Conservation (phyloP, 805 yeast species). For the Saturnispora bothae region DNA sequence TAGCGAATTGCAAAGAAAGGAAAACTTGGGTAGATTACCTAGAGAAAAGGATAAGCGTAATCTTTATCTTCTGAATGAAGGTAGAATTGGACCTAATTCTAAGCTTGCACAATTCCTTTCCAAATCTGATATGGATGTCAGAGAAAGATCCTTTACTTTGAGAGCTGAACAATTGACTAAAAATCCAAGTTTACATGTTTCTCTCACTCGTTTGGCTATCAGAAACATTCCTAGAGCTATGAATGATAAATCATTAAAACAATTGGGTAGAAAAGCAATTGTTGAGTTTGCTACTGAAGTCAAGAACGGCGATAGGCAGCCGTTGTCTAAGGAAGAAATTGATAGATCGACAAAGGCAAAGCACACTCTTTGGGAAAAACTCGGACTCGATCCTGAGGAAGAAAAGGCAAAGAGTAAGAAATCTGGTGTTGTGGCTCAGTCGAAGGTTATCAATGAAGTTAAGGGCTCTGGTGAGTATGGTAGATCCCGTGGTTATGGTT, state of each 20-base stretch:
- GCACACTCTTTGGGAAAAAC: constrained; percentile 24
- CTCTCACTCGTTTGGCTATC: constrained; percentile 90
- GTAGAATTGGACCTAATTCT: constrained; percentile 74
- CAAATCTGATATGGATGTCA: constrained; percentile 66
- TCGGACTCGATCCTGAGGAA: constrained; percentile 31
- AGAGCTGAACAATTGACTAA: constrained; percentile 85
- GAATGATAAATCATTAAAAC: constrained; percentile 81
- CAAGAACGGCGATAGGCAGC: constrained; percentile 61
- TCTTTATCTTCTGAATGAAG: constrained; percentile 82
- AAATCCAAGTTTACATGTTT: constrained; percentile 83
- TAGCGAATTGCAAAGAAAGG: constrained; percentile 63
- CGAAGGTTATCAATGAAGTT: constrained; percentile 86
- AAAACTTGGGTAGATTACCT: constrained; percentile 68
- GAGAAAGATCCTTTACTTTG: constrained; percentile 78
- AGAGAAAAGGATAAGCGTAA: constrained; percentile 77
- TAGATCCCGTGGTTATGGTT: constrained; percentile 94
- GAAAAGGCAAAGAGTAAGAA: constrained; percentile 53
- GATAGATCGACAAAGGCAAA: constrained; percentile 68
- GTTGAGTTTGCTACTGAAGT: constrained; percentile 92
- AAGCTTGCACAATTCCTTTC: constrained; percentile 63
- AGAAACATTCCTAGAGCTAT: constrained; percentile 89
- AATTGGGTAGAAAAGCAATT: constrained; percentile 87
- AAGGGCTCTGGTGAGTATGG: constrained; percentile 83
- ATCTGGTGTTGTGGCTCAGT: constrained; percentile 85
- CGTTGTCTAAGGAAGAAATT: constrained; percentile 81